Conservation (phyloP, 1,284 basidiomycete genomes). For the Ustilago bromivora region DNA sequence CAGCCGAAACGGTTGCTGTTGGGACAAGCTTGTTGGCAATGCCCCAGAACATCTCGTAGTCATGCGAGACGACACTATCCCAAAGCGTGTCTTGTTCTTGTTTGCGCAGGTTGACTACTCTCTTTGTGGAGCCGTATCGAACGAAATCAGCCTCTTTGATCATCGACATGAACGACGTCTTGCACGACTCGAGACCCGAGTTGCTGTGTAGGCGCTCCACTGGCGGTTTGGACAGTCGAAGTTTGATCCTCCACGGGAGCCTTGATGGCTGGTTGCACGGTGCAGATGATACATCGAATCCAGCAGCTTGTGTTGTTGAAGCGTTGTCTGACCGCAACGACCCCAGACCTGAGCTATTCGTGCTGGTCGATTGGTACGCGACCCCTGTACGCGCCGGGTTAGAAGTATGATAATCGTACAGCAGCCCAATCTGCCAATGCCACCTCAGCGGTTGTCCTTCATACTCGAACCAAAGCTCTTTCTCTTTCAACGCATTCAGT, state of each 20-base stretch:
- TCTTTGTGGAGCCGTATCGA: constrained; percentile 59
- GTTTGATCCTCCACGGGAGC: constrained; percentile 53
- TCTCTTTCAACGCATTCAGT: constrained; percentile 39
- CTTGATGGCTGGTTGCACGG: neutral
- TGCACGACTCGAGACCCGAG: constrained; percentile 48
- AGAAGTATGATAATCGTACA: constrained; percentile 58
- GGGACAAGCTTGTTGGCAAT: constrained; percentile 84
- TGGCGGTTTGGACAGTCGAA: constrained; percentile 56
- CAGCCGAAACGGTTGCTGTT: constrained; percentile 6
- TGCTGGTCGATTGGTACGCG: constrained; percentile 15
- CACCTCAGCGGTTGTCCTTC: constrained; percentile 58
- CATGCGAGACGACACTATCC: constrained; percentile 75
- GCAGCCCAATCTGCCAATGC: constrained; percentile 65
- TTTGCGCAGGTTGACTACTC: constrained; percentile 57
- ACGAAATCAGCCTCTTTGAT: constrained; percentile 67
- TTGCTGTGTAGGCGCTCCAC: constrained; percentile 54
- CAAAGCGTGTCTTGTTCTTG: constrained; percentile 62
- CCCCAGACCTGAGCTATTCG: constrained; percentile 18
- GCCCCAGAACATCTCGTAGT: constrained; percentile 93
- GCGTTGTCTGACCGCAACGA: constrained; percentile 18
- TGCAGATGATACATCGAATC: neutral
- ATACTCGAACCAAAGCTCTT: constrained; percentile 60
- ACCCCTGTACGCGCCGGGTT: constrained; percentile 49
- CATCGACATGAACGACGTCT: constrained; percentile 62
- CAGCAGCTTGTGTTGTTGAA: neutral